A percentile compares a stretch with the other conserved stretches of the same genome.
Evolutionary conservation across 305 asterid species (phyloP).

Genomic region (Rubia tinctorum): DNA sequence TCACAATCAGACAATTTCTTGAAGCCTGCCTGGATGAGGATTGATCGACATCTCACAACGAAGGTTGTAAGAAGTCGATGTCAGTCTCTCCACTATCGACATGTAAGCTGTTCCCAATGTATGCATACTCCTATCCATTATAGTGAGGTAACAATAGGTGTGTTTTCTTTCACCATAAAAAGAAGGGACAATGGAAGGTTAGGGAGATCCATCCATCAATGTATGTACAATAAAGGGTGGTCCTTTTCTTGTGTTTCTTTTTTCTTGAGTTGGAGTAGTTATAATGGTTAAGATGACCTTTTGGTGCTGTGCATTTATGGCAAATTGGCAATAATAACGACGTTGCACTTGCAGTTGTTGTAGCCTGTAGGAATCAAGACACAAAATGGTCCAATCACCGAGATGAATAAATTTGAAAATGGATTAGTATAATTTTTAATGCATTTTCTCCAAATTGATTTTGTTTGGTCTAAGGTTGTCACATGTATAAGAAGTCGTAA

Average conservation of each 20-base stretch:
- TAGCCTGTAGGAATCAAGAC: too few species aligned
- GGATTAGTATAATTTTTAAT: not conserved
- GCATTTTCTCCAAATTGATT: not conserved
- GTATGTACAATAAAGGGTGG: not conserved
- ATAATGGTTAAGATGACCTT: not conserved
- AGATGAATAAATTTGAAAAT: not conserved
- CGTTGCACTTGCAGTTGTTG: not conserved
- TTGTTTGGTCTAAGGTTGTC: not conserved
- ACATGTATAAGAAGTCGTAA: not conserved
- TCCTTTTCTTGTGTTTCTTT: not conserved
- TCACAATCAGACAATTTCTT: conserved; percentile 54
- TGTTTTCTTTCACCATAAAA: not conserved
- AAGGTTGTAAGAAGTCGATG: not conserved
- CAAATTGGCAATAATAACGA: not conserved
- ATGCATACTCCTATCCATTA: not conserved
- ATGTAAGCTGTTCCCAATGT: not conserved
- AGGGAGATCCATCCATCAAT: not conserved
- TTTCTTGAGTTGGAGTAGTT: not conserved
- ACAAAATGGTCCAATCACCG: not conserved
- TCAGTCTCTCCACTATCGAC: not conserved
- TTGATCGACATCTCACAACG: conserved; percentile 11
- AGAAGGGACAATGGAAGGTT: not conserved
- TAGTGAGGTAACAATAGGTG: not conserved
- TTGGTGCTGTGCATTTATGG: not conserved
- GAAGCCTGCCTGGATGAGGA: conserved; percentile 53